phyloP scores from a whole-genome alignment of 139 green algal species.

The Diplosphaera chodatii region DNA sequence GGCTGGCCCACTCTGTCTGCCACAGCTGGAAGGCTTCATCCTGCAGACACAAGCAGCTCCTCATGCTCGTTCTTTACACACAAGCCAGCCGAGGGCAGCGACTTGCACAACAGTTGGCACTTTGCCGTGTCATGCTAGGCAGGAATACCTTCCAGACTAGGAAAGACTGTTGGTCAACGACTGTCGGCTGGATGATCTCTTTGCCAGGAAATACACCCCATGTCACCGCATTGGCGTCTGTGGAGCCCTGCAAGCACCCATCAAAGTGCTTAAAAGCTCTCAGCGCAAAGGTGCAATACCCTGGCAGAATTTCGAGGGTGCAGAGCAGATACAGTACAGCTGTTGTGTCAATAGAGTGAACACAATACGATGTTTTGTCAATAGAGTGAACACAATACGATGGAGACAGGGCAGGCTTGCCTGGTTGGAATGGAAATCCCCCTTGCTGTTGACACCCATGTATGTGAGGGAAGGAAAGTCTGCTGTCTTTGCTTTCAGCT shows the following conservation, averaged over 20 bases:
- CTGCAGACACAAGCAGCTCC: constrained; percentile 19
- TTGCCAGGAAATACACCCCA: constrained; percentile 82
- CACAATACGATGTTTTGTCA: too few relatives aligned
- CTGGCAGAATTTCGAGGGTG: too few relatives aligned
- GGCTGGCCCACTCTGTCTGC: constrained; percentile 54
- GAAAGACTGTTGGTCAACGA: constrained; percentile 68
- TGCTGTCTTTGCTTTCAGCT: constrained; percentile 42
- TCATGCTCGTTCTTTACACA: too few relatives aligned
- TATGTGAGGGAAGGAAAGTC: constrained; percentile 50
- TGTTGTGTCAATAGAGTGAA: too few relatives aligned
- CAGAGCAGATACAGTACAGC: too few relatives aligned
- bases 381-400: not conserved
- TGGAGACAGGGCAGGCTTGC: not conserved
- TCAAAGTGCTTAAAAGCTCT: too few relatives aligned
- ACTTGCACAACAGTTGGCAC: not conserved
- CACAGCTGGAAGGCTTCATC: constrained; percentile 83
- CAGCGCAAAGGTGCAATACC: too few relatives aligned
- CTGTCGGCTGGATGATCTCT: constrained; percentile 79
- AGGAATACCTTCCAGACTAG: constrained; percentile 59
- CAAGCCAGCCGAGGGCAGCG: not conserved
- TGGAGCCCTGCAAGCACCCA: not conserved
- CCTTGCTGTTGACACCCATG: constrained; percentile 54
- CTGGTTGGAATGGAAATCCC: constrained; percentile 50
- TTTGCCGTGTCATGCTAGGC: not conserved
- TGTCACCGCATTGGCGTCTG: constrained; percentile 65